A percentile compares a stretch with the other conserved stretches of the same genome.
Conservation (phyloP, 108 stramenopile species). For the Stephanodiscus triporus region DNA sequence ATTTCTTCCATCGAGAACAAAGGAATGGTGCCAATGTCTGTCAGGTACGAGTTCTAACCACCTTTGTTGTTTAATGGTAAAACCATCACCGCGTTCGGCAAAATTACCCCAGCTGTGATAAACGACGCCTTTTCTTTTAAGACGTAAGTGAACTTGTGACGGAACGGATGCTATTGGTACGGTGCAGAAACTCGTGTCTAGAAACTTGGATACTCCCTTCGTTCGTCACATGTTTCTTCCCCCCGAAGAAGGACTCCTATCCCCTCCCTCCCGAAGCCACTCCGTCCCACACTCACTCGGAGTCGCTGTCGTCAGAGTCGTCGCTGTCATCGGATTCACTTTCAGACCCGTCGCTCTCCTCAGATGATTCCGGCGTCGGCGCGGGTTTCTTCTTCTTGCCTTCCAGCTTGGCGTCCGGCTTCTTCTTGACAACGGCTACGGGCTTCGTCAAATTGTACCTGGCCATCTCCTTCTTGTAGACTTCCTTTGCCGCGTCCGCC, state of each 20-base stretch:
- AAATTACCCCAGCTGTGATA: too few species aligned
- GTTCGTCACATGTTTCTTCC: too few species aligned
- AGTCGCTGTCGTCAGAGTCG: conserved; percentile 39
- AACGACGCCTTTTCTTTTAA: too few species aligned
- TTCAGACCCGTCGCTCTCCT: conserved; percentile 7
- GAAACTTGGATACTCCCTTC: too few species aligned
- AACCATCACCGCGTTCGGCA: not conserved
- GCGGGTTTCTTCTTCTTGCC: conserved; percentile 47
- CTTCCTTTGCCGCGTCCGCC: conserved; percentile 69
- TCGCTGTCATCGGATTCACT: conserved; percentile 37
- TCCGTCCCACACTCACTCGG: not conserved
- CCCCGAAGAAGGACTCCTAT: too few species aligned
- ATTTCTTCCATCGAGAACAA: too few species aligned
- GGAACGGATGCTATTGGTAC: too few species aligned
- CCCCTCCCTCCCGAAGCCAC: not conserved
- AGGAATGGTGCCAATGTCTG: too few species aligned
- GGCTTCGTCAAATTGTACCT: conserved; percentile 39
- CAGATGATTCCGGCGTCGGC: conserved; percentile 25
- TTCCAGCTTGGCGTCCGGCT: conserved; percentile 18
- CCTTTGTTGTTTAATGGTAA: too few species aligned
- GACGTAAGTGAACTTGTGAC: too few species aligned
- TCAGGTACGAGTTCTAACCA: too few species aligned
- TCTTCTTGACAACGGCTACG: conserved; percentile 16
- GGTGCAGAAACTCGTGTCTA: too few species aligned
- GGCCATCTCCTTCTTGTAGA: conserved; percentile 61